Base-by-base conservation (phyloP, 1,284 basidiomycete species). In the Austropuccinia psidii region DNA sequence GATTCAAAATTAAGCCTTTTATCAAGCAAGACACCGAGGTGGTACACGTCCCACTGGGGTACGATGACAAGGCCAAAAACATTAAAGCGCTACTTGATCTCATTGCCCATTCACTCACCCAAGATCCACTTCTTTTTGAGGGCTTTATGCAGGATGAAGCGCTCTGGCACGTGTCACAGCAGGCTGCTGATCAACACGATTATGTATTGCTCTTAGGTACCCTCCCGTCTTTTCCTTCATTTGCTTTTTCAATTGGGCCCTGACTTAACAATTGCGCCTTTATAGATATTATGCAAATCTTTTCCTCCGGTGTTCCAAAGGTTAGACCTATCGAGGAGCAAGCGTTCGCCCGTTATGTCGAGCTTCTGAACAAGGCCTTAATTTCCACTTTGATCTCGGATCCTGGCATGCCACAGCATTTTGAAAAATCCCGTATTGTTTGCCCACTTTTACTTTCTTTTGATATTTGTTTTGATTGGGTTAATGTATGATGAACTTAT, bases 141-240 rank as follows among this genome's bases (percentile, higher is more conserved):
- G 47, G 58, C 39, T 64, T 73, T 50, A 47, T 73, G 9, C n/a
- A 55, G 33, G 52, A 55, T 55, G 47, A 24, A 24, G 33, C 52
- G 35, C 41, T 73, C 31, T 43, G 47, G 35, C 27, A 73, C 39
- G 33, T 64, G 52, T 29, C 49, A 27, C 45, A 64, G 54, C 6
- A 39, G 41, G 17, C 60, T 21, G 58, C 35, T 8, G 19, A 55
- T 33, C 35, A 41, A 39, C 49, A 2, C 6, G 58, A 64, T 55
- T 52, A 54, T 43, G 49, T 54, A 33, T 13, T 67, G 21, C 37
- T 67, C 9, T 54, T 29, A 35, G 64, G 65, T 67, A 45, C 31
- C 5, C 9, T 66, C 43, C 19, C 6, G n/a, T 47, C 49, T 41
- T 66, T 52, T 39, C n/a, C 17, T 31, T 9, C 4, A 19, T 33